These are phyloP conservation scores for Moricandia arvensis DNA, from an alignment of 345 rosid species.

Conservation along the genomic window DNA sequence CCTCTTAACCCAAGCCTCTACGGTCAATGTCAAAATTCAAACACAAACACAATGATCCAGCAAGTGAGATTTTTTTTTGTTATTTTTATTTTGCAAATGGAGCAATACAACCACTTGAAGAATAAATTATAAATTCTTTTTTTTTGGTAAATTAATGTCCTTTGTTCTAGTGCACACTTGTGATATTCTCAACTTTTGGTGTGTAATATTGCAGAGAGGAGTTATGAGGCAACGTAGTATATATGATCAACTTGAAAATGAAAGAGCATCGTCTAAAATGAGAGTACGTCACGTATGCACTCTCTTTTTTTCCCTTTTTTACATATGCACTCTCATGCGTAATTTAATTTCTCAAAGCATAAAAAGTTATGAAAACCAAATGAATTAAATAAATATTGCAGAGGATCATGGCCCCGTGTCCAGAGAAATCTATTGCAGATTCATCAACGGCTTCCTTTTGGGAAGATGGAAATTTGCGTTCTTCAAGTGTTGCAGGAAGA, in stretches of 20 bases:
- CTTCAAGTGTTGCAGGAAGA: constrained; percentile 9
- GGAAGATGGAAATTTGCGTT: not conserved
- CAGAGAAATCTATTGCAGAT: constrained; percentile 2
- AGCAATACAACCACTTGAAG: not conserved
- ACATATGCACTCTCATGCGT: not conserved
- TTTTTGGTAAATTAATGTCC: too few relatives aligned
- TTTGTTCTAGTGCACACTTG: not conserved
- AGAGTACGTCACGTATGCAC: constrained; percentile 6
- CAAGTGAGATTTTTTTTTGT: not conserved
- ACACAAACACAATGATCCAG: constrained; percentile 14
- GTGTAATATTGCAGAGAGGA: constrained; percentile 23
- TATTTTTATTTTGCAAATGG: not conserved
- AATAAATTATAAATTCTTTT: too few relatives aligned
- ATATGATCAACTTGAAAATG: constrained; percentile 18
- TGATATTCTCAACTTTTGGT: not conserved
- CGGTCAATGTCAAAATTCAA: constrained; percentile 4
- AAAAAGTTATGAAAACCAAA: not conserved
- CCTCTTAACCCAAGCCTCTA: constrained; percentile 8
- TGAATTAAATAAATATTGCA: not conserved
- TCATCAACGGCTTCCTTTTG: not conserved
- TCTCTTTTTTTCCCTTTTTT: not conserved
- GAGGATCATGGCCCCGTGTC: constrained; percentile 20
- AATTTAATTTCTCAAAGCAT: not conserved
- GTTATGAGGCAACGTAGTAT: not conserved
- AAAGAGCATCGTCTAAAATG: not conserved